These are phyloP conservation scores for Pleodorina starrii DNA, from an alignment of 139 green algal genomes.

Conservation along the genomic window DNA sequence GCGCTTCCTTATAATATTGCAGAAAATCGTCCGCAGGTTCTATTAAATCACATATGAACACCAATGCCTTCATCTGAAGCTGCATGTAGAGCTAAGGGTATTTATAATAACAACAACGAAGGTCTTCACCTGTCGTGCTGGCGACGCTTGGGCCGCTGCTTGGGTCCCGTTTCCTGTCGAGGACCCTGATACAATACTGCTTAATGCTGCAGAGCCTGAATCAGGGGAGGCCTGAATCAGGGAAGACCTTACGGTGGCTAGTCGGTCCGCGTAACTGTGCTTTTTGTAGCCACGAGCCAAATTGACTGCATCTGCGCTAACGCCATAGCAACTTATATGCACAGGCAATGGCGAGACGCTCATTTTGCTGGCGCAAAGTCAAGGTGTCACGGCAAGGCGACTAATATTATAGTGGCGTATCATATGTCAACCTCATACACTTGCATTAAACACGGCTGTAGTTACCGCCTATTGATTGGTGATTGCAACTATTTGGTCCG, in stretches of 20 bases:
- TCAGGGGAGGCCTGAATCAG: neutral
- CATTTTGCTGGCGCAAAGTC: neutral
- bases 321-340: slow-evolving; percentile 28
- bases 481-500: no score
- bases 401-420: no score
- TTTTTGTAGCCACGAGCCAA: slow-evolving; percentile 3
- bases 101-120: no score
- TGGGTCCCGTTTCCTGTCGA: neutral
- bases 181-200: neutral
- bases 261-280: neutral
- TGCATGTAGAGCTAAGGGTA: no score
- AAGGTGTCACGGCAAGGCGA: no score
- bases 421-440: no score
- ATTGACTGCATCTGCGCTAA: neutral
- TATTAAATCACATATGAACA: no score
- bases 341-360: slow-evolving; percentile 20
- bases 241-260: neutral
- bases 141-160: neutral
- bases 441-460: no score
- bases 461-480: no score
- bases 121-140: neutral
- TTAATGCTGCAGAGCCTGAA: neutral
- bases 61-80: no score
- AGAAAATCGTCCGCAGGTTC: no score
- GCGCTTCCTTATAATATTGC: no score